Conservation (phyloP, 2,329 filamentous ascomycete species). For the Cladosporium sp. region DNA sequence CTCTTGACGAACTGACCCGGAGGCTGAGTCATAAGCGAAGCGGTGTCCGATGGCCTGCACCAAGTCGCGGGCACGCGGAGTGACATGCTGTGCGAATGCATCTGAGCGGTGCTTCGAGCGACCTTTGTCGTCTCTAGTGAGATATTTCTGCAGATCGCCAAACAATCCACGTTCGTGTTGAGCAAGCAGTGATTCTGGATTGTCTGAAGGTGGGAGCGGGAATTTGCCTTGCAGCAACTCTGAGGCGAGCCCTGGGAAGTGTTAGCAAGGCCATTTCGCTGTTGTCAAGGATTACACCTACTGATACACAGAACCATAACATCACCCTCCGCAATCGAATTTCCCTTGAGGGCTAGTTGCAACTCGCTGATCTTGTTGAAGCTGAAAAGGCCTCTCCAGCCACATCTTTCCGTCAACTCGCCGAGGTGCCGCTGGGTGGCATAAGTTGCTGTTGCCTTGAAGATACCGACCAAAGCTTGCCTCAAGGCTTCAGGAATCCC, state of each 20-base stretch:
- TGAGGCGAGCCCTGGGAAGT: neutral
- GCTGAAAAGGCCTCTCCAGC: conserved; percentile 7
- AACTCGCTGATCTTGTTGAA: conserved; percentile 12
- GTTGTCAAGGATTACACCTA: neutral
- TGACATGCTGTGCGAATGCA: neutral
- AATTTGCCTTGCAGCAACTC: conserved; percentile 1
- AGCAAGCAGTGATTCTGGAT: neutral
- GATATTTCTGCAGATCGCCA: neutral
- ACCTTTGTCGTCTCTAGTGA: neutral
- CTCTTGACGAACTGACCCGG: neutral
- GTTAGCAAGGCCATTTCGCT: neutral
- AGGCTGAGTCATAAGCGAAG: conserved; percentile 4
- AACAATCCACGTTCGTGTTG: neutral
- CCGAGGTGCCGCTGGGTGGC: neutral
- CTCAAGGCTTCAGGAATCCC: neutral
- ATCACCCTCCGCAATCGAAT: conserved; percentile 15
- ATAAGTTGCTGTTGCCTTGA: neutral
- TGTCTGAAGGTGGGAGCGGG: neutral
- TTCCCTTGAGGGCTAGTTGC: conserved; percentile 2
- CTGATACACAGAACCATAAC: conserved; percentile 14
- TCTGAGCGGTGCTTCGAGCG: neutral
- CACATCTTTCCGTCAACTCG: conserved; percentile 7
- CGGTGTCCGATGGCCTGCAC: conserved; percentile 1
- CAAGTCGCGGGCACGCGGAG: neutral
- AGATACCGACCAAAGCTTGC: conserved; percentile 2